A percentile compares a stretch with the other conserved stretches of the same genome.
phyloP scores from a whole-genome alignment of 495 filamentous ascomycete genomes.

The Xylaria grammica region DNA sequence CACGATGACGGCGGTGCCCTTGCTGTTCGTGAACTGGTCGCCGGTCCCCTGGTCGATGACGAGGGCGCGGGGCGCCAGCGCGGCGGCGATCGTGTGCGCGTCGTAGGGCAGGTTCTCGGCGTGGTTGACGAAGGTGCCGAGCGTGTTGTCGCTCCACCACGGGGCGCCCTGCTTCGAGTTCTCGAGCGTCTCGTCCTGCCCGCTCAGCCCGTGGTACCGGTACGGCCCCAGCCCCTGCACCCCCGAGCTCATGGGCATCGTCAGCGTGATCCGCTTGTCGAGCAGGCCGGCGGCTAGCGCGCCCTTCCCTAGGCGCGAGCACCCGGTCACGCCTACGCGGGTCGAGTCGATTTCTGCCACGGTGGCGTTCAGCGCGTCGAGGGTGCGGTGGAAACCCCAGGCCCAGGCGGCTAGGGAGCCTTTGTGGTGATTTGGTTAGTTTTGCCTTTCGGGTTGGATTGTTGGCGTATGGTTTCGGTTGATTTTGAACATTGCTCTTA shows the following conservation, averaged over 20 bases:
- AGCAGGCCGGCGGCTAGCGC: slow-evolving; percentile 58
- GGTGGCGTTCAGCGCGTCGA: slow-evolving; percentile 55
- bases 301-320: slow-evolving; percentile 58
- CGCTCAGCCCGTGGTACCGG: slow-evolving; percentile 55
- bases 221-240: slow-evolving; percentile 60
- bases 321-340: slow-evolving; percentile 57
- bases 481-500: no score
- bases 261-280: slow-evolving; percentile 58
- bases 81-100: slow-evolving; percentile 58
- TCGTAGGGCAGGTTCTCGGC: slow-evolving; percentile 56
- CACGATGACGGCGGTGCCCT: slow-evolving; percentile 54
- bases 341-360: slow-evolving; percentile 55
- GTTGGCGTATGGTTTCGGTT: no score
- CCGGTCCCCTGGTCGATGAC: slow-evolving; percentile 56
- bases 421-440: slow-evolving; percentile 19
- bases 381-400: slow-evolving; percentile 59
- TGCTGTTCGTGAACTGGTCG: slow-evolving; percentile 57
- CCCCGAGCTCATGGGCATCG: slow-evolving; percentile 61
- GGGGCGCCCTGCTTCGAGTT: slow-evolving; percentile 59
- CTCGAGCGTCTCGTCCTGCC: slow-evolving; percentile 60
- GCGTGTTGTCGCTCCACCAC: slow-evolving; percentile 56
- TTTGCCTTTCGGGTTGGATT: neutral
- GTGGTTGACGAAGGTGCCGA: slow-evolving; percentile 56
- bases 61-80: slow-evolving; percentile 58
- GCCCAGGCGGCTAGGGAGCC: slow-evolving; percentile 59